Evolutionary conservation across 2,329 filamentous ascomycete genomes (phyloP).

Genomic region (Grosmannia clavigera): DNA sequence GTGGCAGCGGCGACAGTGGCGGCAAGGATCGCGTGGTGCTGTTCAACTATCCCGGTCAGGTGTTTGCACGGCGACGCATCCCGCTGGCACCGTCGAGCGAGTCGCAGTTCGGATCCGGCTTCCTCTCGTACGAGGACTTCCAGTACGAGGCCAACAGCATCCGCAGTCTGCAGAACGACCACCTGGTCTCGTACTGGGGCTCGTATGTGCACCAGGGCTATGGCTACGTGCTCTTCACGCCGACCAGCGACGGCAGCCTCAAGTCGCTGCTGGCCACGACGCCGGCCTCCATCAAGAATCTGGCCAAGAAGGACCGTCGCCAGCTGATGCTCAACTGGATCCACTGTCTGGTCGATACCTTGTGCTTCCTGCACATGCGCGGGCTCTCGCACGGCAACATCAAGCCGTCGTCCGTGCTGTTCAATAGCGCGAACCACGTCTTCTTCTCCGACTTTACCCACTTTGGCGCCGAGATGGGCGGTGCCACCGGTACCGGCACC

Average conservation of each 20-base stretch:
- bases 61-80: conserved; percentile 47
- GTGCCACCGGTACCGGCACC: conserved; percentile 18
- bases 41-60: conserved; percentile 44
- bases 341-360: conserved; percentile 56
- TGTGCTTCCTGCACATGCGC: conserved; percentile 54
- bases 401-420: conserved; percentile 56
- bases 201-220: conserved; percentile 54
- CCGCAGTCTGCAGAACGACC: conserved; percentile 48
- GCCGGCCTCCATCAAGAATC: conserved; percentile 47
- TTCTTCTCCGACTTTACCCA: conserved; percentile 52
- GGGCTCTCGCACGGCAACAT: conserved; percentile 56
- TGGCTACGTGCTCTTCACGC: conserved; percentile 55
- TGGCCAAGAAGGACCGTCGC: conserved; percentile 47
- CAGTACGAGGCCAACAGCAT: conserved; percentile 47
- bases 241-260: conserved; percentile 53
- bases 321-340: conserved; percentile 59
- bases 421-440: conserved; percentile 52
- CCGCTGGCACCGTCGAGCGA: conserved; percentile 28
- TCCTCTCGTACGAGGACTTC: conserved; percentile 41
- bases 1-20: conserved; percentile 28
- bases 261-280: conserved; percentile 54
- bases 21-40: conserved; percentile 48
- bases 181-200: conserved; percentile 58
- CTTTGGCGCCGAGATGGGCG: conserved; percentile 30
- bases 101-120: conserved; percentile 21